Evolutionary conservation across 2,329 filamentous ascomycete species (phyloP).

Genomic region (Hymenoscyphus occultus): DNA sequence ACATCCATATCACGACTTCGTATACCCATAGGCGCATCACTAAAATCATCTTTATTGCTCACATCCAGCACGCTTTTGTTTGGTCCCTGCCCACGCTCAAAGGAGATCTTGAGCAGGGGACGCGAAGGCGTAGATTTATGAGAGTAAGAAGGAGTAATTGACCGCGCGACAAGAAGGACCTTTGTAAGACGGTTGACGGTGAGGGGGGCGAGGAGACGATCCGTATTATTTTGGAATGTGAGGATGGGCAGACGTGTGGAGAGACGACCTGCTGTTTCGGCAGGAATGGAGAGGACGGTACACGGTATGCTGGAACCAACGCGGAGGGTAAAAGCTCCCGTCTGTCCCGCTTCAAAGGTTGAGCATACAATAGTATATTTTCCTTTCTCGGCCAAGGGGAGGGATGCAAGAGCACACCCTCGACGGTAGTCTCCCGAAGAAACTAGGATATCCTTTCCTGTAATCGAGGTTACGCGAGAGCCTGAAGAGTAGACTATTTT

Average conservation of each 20-base stretch:
- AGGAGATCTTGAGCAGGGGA: slow-evolving; percentile 62
- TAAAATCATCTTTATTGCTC: slow-evolving; percentile 71
- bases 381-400: slow-evolving; percentile 60
- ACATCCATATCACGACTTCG: slow-evolving; percentile 74
- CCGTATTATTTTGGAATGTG: slow-evolving; percentile 47
- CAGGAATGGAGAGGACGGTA: slow-evolving; percentile 57
- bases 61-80: slow-evolving; percentile 62
- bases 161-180: slow-evolving; percentile 28
- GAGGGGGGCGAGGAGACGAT: slow-evolving; percentile 44
- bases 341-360: slow-evolving; percentile 80
- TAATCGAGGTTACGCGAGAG: slow-evolving; percentile 65
- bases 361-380: slow-evolving; percentile 86
- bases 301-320: slow-evolving; percentile 64
- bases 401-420: slow-evolving; percentile 69
- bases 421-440: slow-evolving; percentile 88
- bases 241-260: slow-evolving; percentile 55
- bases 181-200: slow-evolving; percentile 27
- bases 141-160: slow-evolving; percentile 30
- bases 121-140: slow-evolving; percentile 21
- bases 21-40: slow-evolving; percentile 63
- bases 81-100: slow-evolving; percentile 71
- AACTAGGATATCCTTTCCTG: slow-evolving; percentile 72
- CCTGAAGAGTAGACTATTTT: slow-evolving; percentile 79
- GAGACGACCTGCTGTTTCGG: slow-evolving; percentile 73
- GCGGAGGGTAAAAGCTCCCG: slow-evolving; percentile 70